A percentile compares a stretch with the other conserved stretches of the same genome.
Conservation (phyloP, 2,329 filamentous ascomycete species). For the Colletotrichum magnum region DNA sequence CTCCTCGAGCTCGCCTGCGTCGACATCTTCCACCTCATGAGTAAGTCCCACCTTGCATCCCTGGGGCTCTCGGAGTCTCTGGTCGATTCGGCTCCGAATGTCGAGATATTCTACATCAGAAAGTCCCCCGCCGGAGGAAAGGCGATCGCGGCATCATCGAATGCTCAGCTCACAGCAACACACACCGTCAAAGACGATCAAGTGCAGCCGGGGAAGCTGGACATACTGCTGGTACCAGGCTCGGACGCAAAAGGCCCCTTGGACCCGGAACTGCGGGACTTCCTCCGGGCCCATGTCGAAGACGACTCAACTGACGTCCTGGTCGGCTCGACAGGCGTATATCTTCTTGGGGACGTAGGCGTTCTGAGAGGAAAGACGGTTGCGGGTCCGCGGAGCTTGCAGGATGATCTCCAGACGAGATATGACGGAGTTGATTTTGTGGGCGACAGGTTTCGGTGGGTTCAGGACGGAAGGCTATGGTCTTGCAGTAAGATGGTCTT, state of each 20-base stretch:
- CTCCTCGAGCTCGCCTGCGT: conserved; percentile 65
- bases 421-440: not conserved
- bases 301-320: not conserved
- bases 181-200: not conserved
- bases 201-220: not conserved
- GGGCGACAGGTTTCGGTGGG: not conserved
- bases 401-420: not conserved
- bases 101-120: not conserved
- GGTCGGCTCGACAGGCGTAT: not conserved
- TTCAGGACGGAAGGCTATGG: not conserved
- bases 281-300: not conserved
- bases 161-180: not conserved
- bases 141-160: not conserved
- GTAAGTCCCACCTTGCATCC: not conserved
- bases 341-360: not conserved
- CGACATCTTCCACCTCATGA: conserved; percentile 62
- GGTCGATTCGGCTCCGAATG: not conserved
- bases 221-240: not conserved
- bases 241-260: not conserved
- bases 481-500: not conserved
- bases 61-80: not conserved
- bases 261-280: not conserved
- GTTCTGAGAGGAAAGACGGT: not conserved
- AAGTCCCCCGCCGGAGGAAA: not conserved
- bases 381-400: not conserved